phyloP scores from a whole-genome alignment of 78 protist genomes.

The Dictyostelium firmibasis region DNA sequence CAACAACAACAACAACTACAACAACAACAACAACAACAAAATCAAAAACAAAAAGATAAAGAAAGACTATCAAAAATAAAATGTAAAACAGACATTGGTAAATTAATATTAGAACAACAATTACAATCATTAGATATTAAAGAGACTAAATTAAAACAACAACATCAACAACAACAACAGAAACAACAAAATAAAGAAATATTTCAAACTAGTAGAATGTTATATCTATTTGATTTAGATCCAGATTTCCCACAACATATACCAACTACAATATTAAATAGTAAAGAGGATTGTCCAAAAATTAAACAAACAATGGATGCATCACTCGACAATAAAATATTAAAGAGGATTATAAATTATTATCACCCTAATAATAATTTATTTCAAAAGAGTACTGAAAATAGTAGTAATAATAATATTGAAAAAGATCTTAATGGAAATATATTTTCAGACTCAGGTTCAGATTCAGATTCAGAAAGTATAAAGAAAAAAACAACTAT shows the following conservation, averaged over 20 bases:
- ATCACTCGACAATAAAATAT: background rate
- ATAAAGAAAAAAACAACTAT: background rate
- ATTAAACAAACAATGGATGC: background rate
- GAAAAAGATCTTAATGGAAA: background rate
- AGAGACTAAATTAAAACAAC: background rate
- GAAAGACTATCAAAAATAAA: background rate
- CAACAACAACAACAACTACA: background rate
- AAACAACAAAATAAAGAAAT: conserved; percentile 19
- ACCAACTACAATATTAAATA: conserved; percentile 21
- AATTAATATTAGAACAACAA: background rate
- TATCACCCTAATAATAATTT: conserved; percentile 4
- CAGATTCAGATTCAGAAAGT: background rate
- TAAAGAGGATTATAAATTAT: background rate
- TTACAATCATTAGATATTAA: background rate
- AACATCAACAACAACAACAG: background rate
- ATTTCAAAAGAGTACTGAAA: background rate
- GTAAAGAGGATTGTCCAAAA: conserved; percentile 47
- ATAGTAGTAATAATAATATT: background rate
- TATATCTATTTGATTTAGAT: conserved; percentile 54
- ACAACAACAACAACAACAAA: too few species aligned
- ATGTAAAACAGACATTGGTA: background rate
- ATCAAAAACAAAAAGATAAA: background rate
- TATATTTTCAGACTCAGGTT: background rate
- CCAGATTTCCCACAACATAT: conserved; percentile 39
- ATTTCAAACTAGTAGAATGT: conserved; percentile 45